Evolutionary conservation across 345 rosid species (phyloP).

Genomic region (Eucalyptus fibrosa): DNA sequence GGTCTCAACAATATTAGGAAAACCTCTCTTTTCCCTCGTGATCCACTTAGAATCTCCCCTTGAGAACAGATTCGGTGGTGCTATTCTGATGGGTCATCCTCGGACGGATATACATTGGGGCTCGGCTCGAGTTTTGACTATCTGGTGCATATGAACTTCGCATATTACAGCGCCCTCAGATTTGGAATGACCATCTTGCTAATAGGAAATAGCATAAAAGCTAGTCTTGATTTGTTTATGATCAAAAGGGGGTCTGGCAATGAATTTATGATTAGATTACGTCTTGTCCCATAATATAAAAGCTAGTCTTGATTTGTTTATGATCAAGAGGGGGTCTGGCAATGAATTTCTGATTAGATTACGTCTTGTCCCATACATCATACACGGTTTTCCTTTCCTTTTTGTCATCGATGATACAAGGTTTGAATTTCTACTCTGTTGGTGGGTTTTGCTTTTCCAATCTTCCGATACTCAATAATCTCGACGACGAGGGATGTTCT

Average conservation of each 20-base stretch:
- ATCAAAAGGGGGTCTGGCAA: neutral
- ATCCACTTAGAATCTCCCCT: conserved; percentile 65
- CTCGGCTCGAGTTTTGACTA: neutral
- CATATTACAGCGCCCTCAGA: neutral
- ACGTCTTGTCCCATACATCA: neutral
- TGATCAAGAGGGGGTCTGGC: neutral
- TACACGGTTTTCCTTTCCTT: neutral
- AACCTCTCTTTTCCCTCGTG: conserved; percentile 82
- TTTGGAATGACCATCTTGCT: neutral
- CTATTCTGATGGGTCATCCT: neutral
- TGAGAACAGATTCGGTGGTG: conserved; percentile 1
- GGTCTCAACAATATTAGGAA: conserved; percentile 69
- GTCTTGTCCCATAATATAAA: neutral
- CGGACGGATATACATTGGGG: neutral
- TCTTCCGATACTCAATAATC: neutral
- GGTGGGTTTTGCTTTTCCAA: neutral
- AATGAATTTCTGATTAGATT: neutral
- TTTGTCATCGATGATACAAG: neutral
- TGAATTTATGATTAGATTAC: neutral
- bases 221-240: neutral
- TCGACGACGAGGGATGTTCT: neutral
- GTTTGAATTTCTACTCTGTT: neutral
- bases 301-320: neutral
- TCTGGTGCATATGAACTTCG: neutral
- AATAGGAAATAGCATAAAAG: neutral